Evolutionary conservation across 129 eudicot genomes (phyloP).

Genomic region (Logfia minima): DNA sequence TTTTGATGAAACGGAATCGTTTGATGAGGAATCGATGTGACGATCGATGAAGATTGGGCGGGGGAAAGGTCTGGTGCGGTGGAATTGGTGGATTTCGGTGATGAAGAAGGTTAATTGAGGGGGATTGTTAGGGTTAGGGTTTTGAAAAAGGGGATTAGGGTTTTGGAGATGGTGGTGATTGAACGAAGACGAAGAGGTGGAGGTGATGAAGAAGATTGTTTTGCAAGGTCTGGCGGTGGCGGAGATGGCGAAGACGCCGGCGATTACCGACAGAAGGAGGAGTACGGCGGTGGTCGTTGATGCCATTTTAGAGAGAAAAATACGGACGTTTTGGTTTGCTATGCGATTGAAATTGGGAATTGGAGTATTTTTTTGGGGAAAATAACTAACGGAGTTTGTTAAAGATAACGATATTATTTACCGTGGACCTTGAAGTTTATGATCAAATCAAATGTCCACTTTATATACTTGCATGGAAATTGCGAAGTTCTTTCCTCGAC

Average conservation of each 20-base stretch:
- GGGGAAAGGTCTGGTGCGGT: constrained; percentile 31
- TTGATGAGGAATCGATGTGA: constrained; percentile 18
- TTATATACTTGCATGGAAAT: too few species aligned
- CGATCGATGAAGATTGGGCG: constrained; percentile 35
- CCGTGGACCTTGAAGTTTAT: neutral
- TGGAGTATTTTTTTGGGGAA: neutral
- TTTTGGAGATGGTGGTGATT: constrained; percentile 21
- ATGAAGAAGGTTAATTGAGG: constrained; percentile 48
- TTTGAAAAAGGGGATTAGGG: constrained; percentile 42
- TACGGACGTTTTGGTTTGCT: neutral
- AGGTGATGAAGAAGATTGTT: constrained; percentile 74
- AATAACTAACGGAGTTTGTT: neutral
- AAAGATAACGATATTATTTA: too few species aligned
- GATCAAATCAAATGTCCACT: neutral
- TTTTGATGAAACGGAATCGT: constrained; percentile 31
- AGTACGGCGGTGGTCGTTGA: constrained; percentile 19
- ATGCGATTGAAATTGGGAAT: neutral
- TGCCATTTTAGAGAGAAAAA: neutral
- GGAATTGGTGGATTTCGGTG: constrained; percentile 44
- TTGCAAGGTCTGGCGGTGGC: constrained; percentile 86
- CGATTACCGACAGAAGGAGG: constrained; percentile 40
- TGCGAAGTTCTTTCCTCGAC: too few species aligned
- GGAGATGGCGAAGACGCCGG: constrained; percentile 47
- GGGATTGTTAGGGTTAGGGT: constrained; percentile 34
- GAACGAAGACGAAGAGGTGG: constrained; percentile 56